phyloP scores from a whole-genome alignment of 208 protist genomes.

The Trypanosoma theileri region DNA sequence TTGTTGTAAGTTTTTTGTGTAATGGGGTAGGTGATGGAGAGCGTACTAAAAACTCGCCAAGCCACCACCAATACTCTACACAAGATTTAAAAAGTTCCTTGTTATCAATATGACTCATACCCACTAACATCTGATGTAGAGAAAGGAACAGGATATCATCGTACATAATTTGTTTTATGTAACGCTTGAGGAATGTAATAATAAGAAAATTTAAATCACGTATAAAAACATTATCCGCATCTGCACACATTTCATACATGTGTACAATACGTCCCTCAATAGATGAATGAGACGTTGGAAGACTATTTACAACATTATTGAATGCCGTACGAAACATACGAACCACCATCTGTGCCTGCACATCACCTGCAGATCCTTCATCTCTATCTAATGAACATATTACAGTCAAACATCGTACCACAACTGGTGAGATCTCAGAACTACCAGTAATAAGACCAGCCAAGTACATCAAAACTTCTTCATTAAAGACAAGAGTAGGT shows the following conservation, averaged over 20 bases:
- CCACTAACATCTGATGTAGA: conserved; percentile 91
- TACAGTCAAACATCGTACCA: conserved; percentile 72
- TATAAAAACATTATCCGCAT: conserved; percentile 90
- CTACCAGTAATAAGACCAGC: conserved; percentile 45
- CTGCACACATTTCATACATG: conserved; percentile 55
- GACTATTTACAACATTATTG: conserved; percentile 55
- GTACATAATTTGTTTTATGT: conserved; percentile 90
- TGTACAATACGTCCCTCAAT: conserved; percentile 55
- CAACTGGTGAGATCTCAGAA: conserved; percentile 40
- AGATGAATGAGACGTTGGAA: conserved; percentile 74
- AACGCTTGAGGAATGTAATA: conserved; percentile 91
- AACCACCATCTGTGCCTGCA: conserved; percentile 59
- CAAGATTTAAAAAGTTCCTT: conserved; percentile 99
- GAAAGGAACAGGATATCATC: conserved; percentile 73
- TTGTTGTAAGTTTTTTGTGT: conserved; percentile 49
- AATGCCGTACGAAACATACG: conserved; percentile 68
- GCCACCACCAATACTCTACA: conserved; percentile 98
- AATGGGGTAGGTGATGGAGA: conserved; percentile 44
- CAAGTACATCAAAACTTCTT: conserved; percentile 56
- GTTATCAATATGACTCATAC: conserved; percentile 96
- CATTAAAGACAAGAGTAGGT: conserved; percentile 73
- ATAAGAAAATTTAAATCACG: conserved; percentile 91
- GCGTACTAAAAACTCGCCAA: conserved; percentile 70
- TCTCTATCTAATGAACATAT: conserved; percentile 50
- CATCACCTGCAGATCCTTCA: conserved; percentile 48